Evolutionary conservation across 2,329 filamentous ascomycete genomes (phyloP).

Genomic region (Monilinia fructicola): DNA sequence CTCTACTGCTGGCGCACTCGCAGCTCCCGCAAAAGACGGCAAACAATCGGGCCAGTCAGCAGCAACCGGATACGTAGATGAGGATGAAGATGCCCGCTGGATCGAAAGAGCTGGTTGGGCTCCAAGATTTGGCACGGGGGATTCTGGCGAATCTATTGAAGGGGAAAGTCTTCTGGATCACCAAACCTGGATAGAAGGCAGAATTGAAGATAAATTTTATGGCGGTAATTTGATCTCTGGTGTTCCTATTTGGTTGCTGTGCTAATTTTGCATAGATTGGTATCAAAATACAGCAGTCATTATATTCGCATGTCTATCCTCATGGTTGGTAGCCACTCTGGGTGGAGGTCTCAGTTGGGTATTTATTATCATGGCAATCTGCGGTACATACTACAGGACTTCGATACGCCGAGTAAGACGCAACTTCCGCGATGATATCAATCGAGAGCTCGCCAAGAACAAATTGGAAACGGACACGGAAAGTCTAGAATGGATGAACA

Average conservation of each 20-base stretch:
- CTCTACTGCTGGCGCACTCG: slow-evolving; percentile 66
- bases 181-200: slow-evolving; percentile 80
- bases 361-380: slow-evolving; percentile 86
- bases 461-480: slow-evolving; percentile 87
- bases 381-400: slow-evolving; percentile 94
- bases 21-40: slow-evolving; percentile 48
- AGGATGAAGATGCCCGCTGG: slow-evolving; percentile 53
- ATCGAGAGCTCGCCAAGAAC: slow-evolving; percentile 82
- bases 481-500: slow-evolving; percentile 98
- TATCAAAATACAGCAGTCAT: slow-evolving; percentile 97
- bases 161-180: slow-evolving; percentile 78
- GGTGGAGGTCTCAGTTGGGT: slow-evolving; percentile 93
- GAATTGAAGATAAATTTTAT: slow-evolving; percentile 84
- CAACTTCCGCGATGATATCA: slow-evolving; percentile 94
- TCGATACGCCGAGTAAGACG: slow-evolving; percentile 89
- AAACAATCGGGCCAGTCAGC: slow-evolving; percentile 49
- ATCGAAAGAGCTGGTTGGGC: slow-evolving; percentile 76
- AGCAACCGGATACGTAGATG: slow-evolving; percentile 45
- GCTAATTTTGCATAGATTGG: slow-evolving; percentile 66
- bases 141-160: slow-evolving; percentile 48
- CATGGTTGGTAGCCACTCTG: slow-evolving; percentile 85
- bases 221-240: slow-evolving; percentile 58
- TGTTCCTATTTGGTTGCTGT: slow-evolving; percentile 15
- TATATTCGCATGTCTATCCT: slow-evolving; percentile 83
- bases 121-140: slow-evolving; percentile 74